A percentile compares a stretch with the other conserved stretches of the same genome.
Conservation (phyloP, 2,329 filamentous ascomycete species). For the Trichoderma sp. region DNA sequence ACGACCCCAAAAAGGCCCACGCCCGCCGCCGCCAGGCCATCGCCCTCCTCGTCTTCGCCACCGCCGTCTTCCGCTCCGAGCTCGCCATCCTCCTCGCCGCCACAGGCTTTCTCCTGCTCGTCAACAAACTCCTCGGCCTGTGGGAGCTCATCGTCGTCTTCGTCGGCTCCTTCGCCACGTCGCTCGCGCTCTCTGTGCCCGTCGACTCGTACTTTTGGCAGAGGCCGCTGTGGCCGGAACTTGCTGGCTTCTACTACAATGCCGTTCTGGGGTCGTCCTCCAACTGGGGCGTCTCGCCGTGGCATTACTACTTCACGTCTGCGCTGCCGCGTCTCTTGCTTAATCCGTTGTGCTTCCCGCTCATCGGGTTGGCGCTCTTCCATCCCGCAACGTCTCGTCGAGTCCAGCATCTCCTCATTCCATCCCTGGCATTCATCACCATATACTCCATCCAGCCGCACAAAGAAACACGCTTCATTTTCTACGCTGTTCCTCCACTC, state of each 20-base stretch:
- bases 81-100: conserved; percentile 76
- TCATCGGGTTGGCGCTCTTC: conserved; percentile 55
- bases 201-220: conserved; percentile 97
- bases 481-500: conserved; percentile 80
- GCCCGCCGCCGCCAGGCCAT: conserved; percentile 64
- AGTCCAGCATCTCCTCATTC: conserved; percentile 57
- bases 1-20: conserved; percentile 31
- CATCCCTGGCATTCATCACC: conserved; percentile 70
- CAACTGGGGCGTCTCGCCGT: conserved; percentile 84
- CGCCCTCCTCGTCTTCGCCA: conserved; percentile 74
- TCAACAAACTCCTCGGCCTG: conserved; percentile 53
- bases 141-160: conserved; percentile 67
- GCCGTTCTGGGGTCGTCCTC: conserved; percentile 79
- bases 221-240: conserved; percentile 82
- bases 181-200: conserved; percentile 68
- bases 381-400: conserved; percentile 47
- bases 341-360: conserved; percentile 68
- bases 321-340: conserved; percentile 80
- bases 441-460: conserved; percentile 89
- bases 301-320: conserved; percentile 82
- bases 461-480: conserved; percentile 94
- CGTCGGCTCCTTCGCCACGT: conserved; percentile 62
- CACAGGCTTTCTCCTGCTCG: conserved; percentile 65
- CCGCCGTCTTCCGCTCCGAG: conserved; percentile 86
- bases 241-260: conserved; percentile 88